Base-by-base conservation (phyloP, 2,329 filamentous ascomycete species). In the Chaetomiaceae sp. region DNA sequence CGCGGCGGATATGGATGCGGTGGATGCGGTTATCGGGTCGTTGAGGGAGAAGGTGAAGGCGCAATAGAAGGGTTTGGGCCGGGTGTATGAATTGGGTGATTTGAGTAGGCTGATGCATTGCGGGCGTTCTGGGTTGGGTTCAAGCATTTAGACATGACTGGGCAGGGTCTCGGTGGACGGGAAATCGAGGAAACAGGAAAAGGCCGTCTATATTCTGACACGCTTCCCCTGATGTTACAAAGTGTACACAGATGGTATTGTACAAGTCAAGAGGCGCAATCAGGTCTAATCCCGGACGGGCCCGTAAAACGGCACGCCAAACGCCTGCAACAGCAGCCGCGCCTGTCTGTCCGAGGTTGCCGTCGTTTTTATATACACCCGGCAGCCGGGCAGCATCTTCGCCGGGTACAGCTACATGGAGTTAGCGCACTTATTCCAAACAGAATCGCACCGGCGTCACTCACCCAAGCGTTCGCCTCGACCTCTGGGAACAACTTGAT, bases 391-490 rank as follows among this genome's bases (percentile, higher is more conserved):
- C 62, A 96, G 87, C 86, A 94, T 86, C 72, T 76, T 76, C 51
- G 77, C 71, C 40, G 80, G 80, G 64, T 82, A 84, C 72, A 83
- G 79, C 78, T 83, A 45, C 5, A 22, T 3, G 27, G 9, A 6
- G 57, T 63, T 46, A 64, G 59, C 34, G 53, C 56, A 29, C 14
- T 11, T 9, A 15, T 11, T 19, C 40, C 4, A 29, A 22, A 22
- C 17, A 25, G 22, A 20, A 11, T 19, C 7, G 17, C 22, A 20
- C 29, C 27, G n/a, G 7, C 7, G 37, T n/a, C 12, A 80, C 88
- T 80, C 73, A 95, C 90, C 72, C 95, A 89, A 67, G 94, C 96
- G 75, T 96, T 96, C 64, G 90, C 83, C 71, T 96, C 91, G 42
- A 99, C 82, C 75, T 99, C 94, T 0, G 94, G 94, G 73, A 97